Base-by-base conservation (phyloP, 495 filamentous ascomycete genomes). In the Corynascus novoguineensis region DNA sequence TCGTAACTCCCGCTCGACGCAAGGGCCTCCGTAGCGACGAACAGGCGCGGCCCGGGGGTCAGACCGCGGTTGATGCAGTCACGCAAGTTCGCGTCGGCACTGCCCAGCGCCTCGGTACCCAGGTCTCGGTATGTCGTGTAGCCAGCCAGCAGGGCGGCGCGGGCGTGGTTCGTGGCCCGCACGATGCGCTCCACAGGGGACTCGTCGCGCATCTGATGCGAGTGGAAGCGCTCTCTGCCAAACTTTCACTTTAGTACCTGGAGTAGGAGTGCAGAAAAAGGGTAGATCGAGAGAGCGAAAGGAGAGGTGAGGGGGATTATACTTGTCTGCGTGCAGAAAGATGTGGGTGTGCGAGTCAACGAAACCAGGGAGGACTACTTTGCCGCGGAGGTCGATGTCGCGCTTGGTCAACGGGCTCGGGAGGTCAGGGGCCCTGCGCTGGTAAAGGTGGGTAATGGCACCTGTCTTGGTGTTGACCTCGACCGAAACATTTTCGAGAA, bases 41-140 rank as follows among this genome's bases (percentile, higher is more conserved):
- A 78, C 29, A 82, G 62, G 22, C 79, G 75, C 0, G 79, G 79
- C 1, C 79, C 79, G 2, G 77, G 75, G 2, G 70, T 74, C 21
- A 82, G 58, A 28, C 76, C 77, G 37, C 78, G 74, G 59, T 78
- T 79, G 60, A 82, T 70, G 29, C 64, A 77, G 50, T 75, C 70
- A 11, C 73, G 64, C 12, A 77, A 60, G 55, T 65, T 67, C 28
- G 70, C 71, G 57, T 83, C 79, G 21, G 73, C 71, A 34, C 68
- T 68, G 17, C 65, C 64, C 4, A 81, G 64, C 0, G 71, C 70
- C 61, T 81, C 80, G 19, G 74, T 78, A 11, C 79, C 80, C 1
- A 83, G 71, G 58, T 81, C 78, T 22, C 79, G 73, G 64, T 79
- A 81, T 8, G 79, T 81, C 3, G 77, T 81, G 66, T 75, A 81